phyloP scores from a whole-genome alignment of 2,329 filamentous ascomycete species.

The Juglanconis oblonga region DNA sequence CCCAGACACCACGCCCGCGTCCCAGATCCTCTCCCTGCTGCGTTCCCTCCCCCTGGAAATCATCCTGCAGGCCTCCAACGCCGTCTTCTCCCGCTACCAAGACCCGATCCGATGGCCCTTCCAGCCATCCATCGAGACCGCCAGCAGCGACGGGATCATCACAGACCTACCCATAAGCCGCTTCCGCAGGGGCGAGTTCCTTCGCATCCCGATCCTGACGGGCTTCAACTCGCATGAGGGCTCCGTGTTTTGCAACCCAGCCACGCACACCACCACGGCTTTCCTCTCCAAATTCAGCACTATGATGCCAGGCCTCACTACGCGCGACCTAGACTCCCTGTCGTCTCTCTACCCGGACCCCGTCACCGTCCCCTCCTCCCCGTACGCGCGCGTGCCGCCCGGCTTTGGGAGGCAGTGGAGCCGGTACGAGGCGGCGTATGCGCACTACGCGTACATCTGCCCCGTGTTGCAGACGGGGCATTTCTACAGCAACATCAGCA shows the following conservation, averaged over 20 bases:
- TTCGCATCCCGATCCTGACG: constrained; percentile 62
- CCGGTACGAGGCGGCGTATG: constrained; percentile 59
- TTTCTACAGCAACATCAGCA: constrained; percentile 28
- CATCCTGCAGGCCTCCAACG: constrained; percentile 39
- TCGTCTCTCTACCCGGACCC: constrained; percentile 63
- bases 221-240: constrained; percentile 73
- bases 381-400: constrained; percentile 36
- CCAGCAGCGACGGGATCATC: constrained; percentile 43
- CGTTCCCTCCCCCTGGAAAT: constrained; percentile 37
- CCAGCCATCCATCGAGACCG: constrained; percentile 62
- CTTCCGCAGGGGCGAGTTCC: constrained; percentile 51
- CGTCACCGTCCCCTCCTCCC: constrained; percentile 33
- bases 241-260: constrained; percentile 56
- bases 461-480: constrained; percentile 60
- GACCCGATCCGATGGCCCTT: constrained; percentile 57
- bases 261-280: constrained; percentile 43
- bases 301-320: constrained; percentile 56
- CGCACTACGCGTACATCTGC: constrained; percentile 62
- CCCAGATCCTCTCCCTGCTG: constrained; percentile 50
- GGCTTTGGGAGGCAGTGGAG: constrained; percentile 53
- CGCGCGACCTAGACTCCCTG: constrained; percentile 51
- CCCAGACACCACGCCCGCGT: constrained; percentile 39
- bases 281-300: constrained; percentile 60
- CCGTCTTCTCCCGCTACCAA: constrained; percentile 43
- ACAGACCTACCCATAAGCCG: constrained; percentile 54